A percentile compares a stretch with the other conserved stretches of the same genome.
Conservation (phyloP, 805 yeast species). For the Millerozyma acaciae region DNA sequence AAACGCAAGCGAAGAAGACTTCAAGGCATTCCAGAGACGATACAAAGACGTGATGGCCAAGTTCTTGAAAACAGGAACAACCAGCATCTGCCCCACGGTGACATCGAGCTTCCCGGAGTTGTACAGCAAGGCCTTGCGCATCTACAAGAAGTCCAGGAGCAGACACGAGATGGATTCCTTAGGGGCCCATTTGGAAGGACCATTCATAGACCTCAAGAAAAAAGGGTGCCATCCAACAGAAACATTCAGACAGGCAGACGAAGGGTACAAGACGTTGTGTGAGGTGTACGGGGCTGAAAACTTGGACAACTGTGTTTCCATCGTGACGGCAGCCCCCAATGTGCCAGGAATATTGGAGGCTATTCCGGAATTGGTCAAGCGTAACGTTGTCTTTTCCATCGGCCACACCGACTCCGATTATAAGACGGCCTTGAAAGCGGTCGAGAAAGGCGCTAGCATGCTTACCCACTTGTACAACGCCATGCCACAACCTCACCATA, state of each 20-base stretch:
- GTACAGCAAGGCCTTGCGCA: constrained; percentile 45
- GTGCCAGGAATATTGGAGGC: constrained; percentile 42
- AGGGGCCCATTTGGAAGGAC: constrained; percentile 62
- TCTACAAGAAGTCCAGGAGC: constrained; percentile 32
- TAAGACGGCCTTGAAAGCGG: constrained; percentile 39
- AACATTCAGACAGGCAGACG: constrained; percentile 38
- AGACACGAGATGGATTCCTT: constrained; percentile 38
- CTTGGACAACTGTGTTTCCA: constrained; percentile 31
- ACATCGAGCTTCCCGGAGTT: constrained; percentile 49
- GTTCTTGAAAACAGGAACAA: constrained; percentile 49
- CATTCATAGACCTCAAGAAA: constrained; percentile 46
- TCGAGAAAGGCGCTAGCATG: constrained; percentile 53
- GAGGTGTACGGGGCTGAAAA: constrained; percentile 37
- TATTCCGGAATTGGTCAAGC: constrained; percentile 32
- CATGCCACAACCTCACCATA: constrained; percentile 58
- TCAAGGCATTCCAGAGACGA: constrained; percentile 27
- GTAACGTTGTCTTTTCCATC: constrained; percentile 38
- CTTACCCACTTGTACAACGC: constrained; percentile 60
- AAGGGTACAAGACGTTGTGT: constrained; percentile 24
- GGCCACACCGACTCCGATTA: constrained; percentile 47
- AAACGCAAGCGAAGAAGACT: constrained; percentile 26
- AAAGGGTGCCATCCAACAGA: constrained; percentile 51
- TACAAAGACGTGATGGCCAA: constrained; percentile 44
- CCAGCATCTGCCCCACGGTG: constrained; percentile 54
- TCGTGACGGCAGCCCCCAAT: constrained; percentile 53